A percentile compares a stretch with the other conserved stretches of the same genome.
Conservation (phyloP, 2,329 filamentous ascomycete species). For the Lecanicillium sp. region DNA sequence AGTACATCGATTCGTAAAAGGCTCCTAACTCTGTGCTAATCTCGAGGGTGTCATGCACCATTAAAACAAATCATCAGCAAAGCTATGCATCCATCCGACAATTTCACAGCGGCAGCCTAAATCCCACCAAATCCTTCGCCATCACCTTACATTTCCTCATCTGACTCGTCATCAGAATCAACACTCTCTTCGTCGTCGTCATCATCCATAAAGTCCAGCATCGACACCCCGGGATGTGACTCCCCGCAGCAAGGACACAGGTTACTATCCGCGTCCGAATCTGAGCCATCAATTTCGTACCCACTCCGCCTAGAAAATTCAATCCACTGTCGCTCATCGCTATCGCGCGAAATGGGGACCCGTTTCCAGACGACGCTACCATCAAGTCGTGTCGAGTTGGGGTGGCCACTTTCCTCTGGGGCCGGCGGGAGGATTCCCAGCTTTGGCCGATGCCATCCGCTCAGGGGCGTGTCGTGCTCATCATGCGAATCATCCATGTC, state of each 20-base stretch:
- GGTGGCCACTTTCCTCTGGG: conserved; percentile 37
- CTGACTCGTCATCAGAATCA: conserved; percentile 8
- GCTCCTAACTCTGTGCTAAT: too few species aligned
- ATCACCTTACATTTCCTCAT: conserved; percentile 5
- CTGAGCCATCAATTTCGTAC: conserved; percentile 29
- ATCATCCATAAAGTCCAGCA: conserved; percentile 23
- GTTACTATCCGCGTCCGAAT: conserved; percentile 31
- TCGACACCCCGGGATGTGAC: conserved; percentile 30
- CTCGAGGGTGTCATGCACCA: too few species aligned
- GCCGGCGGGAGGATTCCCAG: conserved; percentile 33
- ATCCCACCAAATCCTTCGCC: too few species aligned
- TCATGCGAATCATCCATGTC: conserved; percentile 22
- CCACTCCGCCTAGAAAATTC: conserved; percentile 39
- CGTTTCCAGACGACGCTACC: conserved; percentile 46
- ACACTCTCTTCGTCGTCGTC: conserved; percentile 2
- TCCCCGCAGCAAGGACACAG: conserved; percentile 37
- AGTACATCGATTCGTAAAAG: too few species aligned
- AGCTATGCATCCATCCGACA: too few species aligned
- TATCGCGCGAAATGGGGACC: conserved; percentile 37
- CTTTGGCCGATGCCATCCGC: conserved; percentile 23
- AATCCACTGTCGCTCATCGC: conserved; percentile 38
- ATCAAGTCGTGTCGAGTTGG: conserved; percentile 34
- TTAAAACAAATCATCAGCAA: too few species aligned
- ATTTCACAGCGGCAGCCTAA: too few species aligned
- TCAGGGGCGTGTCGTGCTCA: conserved; percentile 20